Evolutionary conservation across 495 filamentous ascomycete genomes (phyloP), one percentile per base, ranked within the genome.

Genomic region (Talaromyces liani): DNA sequence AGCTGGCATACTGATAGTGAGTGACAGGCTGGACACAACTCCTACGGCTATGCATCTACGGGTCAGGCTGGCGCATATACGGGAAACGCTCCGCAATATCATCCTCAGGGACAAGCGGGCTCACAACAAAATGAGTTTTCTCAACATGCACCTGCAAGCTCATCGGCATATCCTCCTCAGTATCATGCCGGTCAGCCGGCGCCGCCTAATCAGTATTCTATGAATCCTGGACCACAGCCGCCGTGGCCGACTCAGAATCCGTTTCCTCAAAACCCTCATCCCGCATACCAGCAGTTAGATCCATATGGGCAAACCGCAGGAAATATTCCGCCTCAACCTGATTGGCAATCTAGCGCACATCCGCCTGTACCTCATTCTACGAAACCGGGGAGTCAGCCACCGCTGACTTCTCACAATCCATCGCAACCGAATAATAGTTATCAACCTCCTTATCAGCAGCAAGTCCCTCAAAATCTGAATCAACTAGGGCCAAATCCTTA

Each of bases 31-130:
- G 60, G 39, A 51, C 56, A 58, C 5, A 60, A 54, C 20, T 18
- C 58, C 5, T 60, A 51, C 18, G 58, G 56, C 22, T 61, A 61
- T 62, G 58, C 63, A 18, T 65, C 58, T 31, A 60, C 39, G 9
- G 47, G 36, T 55, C 45, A 61, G 36, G 18, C 63, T 61, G 51
- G 29, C 12, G 18, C 10, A 18, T 27, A 63, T 24, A 58, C 31
- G n/a, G 57, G 55, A 2, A 58, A 25, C 31, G 57, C 54, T 22
- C 63, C 53, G 16, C 63, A 64, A 60, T 59, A 64, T 22, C 34
- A 64, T 51, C 63, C 60, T 8, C 60, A 53, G n/a, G 60, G 60
- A 47, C 60, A 62, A 54, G 45, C 22, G 14, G 16, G 10, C 20
- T 7, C 25, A 5, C 60, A 47, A 1, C 41, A 16, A 36, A 25